Conservation (phyloP, 805 yeast species). For the Metschnikowia vanudenii region DNA sequence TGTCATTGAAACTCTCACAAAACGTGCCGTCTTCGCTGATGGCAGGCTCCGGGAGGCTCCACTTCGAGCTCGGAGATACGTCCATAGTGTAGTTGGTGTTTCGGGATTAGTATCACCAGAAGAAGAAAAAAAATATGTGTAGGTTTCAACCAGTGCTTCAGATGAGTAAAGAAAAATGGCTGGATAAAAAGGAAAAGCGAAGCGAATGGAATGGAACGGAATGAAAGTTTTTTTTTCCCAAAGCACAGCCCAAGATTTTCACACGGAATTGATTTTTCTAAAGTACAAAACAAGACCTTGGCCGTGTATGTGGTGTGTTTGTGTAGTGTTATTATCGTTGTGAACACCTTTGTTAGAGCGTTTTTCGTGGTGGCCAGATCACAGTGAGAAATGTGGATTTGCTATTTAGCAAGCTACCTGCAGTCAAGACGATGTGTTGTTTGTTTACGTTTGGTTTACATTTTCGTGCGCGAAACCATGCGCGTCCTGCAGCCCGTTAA, state of each 20-base stretch:
- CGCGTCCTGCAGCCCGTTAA: background rate
- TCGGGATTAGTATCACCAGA: background rate
- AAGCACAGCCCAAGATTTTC: too few relatives aligned
- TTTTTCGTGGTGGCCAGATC: constrained; percentile 1
- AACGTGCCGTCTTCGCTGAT: constrained; percentile 13
- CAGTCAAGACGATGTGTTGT: constrained; percentile 2
- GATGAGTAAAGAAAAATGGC: background rate
- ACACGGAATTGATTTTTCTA: background rate
- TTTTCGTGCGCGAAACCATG: background rate
- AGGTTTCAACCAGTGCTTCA: background rate
- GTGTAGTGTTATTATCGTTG: background rate
- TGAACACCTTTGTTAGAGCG: background rate
- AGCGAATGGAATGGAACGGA: too few relatives aligned
- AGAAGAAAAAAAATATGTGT: background rate
- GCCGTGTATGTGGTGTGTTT: background rate
- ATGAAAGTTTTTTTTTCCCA: too few relatives aligned
- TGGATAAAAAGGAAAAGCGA: too few relatives aligned
- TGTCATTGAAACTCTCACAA: constrained; percentile 11
- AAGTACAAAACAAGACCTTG: background rate
- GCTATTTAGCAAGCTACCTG: background rate
- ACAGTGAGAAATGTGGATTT: background rate
- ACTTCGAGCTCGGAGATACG: background rate
- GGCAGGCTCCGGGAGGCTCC: constrained; percentile 9
- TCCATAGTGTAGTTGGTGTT: background rate
- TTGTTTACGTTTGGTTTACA: constrained; percentile 4